phyloP scores from a whole-genome alignment of 2,329 filamentous ascomycete species.

The Zymoseptoria tritici region DNA sequence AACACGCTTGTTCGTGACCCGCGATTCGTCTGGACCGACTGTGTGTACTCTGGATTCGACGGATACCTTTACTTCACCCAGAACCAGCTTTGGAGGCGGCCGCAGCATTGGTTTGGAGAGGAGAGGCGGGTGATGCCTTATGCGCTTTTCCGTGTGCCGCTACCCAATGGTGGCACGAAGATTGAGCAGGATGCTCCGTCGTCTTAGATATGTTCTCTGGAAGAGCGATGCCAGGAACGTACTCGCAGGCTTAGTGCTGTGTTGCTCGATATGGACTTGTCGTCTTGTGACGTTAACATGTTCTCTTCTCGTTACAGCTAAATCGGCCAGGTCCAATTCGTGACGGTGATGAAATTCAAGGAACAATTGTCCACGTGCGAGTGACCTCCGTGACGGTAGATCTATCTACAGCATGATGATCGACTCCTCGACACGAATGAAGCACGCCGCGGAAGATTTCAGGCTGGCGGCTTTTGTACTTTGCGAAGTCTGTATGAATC shows the following conservation, averaged over 20 bases:
- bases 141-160: conserved; percentile 35
- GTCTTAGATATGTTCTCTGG: background rate
- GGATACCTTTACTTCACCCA: conserved; percentile 49
- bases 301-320: background rate
- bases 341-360: background rate
- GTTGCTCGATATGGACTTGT: background rate
- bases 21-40: conserved; percentile 46
- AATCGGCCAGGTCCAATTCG: background rate
- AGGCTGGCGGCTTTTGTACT: background rate
- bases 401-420: background rate
- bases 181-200: background rate
- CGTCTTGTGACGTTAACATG: background rate
- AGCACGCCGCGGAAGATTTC: background rate
- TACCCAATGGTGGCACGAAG: conserved; percentile 39
- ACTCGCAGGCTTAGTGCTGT: background rate
- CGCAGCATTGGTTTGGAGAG: conserved; percentile 34
- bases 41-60: conserved; percentile 32
- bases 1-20: conserved; percentile 40
- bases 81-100: conserved; percentile 41
- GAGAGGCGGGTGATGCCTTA: conserved; percentile 39
- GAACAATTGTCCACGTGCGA: background rate
- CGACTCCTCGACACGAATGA: background rate
- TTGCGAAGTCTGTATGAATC: background rate
- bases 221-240: background rate
- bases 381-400: too few species aligned